Conservation (phyloP, 805 yeast species). For the Yamadazyma ubonensis region DNA sequence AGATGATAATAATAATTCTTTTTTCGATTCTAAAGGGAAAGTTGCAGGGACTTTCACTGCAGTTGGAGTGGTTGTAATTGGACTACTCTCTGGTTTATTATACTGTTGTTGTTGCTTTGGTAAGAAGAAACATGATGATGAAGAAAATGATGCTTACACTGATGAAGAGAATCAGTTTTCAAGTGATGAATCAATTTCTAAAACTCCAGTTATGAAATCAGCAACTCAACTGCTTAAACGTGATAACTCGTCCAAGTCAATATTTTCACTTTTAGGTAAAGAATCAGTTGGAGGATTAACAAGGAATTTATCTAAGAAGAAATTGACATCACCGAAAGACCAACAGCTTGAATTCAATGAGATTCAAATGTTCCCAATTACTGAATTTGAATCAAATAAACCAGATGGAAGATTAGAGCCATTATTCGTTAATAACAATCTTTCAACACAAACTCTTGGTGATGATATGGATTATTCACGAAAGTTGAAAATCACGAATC, state of each 20-base stretch:
- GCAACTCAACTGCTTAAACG: slow-evolving; percentile 24
- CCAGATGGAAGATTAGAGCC: slow-evolving; percentile 22
- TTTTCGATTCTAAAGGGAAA: slow-evolving; percentile 68
- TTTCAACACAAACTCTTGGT: slow-evolving; percentile 29
- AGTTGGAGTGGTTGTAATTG: slow-evolving; percentile 63
- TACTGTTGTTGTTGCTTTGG: slow-evolving; percentile 33
- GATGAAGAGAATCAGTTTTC: slow-evolving; percentile 42
- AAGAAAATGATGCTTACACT: slow-evolving; percentile 25
- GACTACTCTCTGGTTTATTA: slow-evolving; percentile 42
- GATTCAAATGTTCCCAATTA: slow-evolving; percentile 34
- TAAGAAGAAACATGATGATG: slow-evolving; percentile 10
- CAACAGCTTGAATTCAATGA: slow-evolving; percentile 15
- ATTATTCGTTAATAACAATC: slow-evolving; percentile 25
- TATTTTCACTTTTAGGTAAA: slow-evolving; percentile 23
- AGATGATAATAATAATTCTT: slow-evolving; percentile 32
- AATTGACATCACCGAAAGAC: slow-evolving; percentile 17
- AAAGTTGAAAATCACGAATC: slow-evolving; percentile 19
- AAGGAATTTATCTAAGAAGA: slow-evolving; percentile 32
- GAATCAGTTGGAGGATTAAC: slow-evolving; percentile 19
- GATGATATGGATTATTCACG: slow-evolving; percentile 38
- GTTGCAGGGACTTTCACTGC: slow-evolving; percentile 85
- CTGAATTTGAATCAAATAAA: slow-evolving; percentile 24
- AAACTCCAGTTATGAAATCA: slow-evolving; percentile 13
- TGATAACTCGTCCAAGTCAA: slow-evolving; percentile 35
- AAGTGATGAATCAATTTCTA: slow-evolving; percentile 22